Evolutionary conservation across 2,329 filamentous ascomycete genomes (phyloP).

Genomic region (Fusarium beomiforme): DNA sequence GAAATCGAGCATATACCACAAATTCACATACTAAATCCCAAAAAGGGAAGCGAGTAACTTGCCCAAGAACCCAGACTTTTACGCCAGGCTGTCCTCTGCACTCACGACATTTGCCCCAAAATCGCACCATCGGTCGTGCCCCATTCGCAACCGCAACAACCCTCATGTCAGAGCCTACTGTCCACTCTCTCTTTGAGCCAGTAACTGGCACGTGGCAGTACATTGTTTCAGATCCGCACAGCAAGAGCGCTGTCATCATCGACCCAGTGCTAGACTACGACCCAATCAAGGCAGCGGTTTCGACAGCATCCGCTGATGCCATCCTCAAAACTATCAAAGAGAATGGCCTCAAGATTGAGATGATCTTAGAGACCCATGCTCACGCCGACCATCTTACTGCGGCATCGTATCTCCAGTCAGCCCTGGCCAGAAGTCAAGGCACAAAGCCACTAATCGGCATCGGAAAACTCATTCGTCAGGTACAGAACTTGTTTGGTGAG

Average conservation of each 20-base stretch:
- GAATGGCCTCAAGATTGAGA: slow-evolving; percentile 58
- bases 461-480: slow-evolving; percentile 61
- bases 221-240: slow-evolving; percentile 64
- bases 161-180: slow-evolving; percentile 8
- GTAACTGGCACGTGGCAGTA: slow-evolving; percentile 68
- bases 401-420: slow-evolving; percentile 64
- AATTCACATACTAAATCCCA: rapidly evolving
- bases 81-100: no score
- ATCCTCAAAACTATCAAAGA: slow-evolving; percentile 57
- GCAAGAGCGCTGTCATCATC: slow-evolving; percentile 63
- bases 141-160: neutral
- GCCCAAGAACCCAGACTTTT: neutral
- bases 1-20: neutral
- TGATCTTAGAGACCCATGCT: slow-evolving; percentile 70
- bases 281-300: slow-evolving; percentile 51
- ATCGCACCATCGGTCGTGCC: neutral
- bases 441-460: slow-evolving; percentile 60
- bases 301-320: slow-evolving; percentile 62
- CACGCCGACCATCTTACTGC: slow-evolving; percentile 71
- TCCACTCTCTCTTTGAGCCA: slow-evolving; percentile 33
- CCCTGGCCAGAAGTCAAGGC: slow-evolving; percentile 50
- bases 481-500: slow-evolving; percentile 61
- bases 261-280: slow-evolving; percentile 71
- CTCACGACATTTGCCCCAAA: neutral
- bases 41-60: neutral